Evolutionary conservation across 2,329 filamentous ascomycete species (phyloP).

Genomic region (Paraphoma chrysanthemicola): DNA sequence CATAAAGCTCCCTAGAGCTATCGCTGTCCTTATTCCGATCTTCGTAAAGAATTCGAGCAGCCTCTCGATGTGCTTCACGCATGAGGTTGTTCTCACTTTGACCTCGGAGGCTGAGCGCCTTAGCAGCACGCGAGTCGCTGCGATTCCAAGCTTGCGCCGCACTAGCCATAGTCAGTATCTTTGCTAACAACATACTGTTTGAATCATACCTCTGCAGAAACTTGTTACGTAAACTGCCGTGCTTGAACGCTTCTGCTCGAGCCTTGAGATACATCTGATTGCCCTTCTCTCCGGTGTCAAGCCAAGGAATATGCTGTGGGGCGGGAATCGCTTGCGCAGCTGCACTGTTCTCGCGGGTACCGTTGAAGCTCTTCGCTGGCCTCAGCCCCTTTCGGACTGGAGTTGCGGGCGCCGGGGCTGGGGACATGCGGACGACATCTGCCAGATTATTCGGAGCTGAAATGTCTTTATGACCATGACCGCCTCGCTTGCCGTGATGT

Average conservation of each 20-base stretch:
- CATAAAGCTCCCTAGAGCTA: conserved; percentile 77
- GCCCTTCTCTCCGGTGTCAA: conserved; percentile 88
- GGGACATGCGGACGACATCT: conserved; percentile 94
- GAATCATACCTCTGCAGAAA: conserved; percentile 81
- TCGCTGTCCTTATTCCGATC: conserved; percentile 79
- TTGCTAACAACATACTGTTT: not conserved
- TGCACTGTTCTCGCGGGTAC: conserved; percentile 76
- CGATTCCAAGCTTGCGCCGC: conserved; percentile 98
- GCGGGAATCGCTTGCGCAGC: conserved; percentile 83
- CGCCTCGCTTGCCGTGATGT: conserved; percentile 88
- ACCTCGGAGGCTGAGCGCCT: conserved; percentile 89
- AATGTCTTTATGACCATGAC: conserved; percentile 70
- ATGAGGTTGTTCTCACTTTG: conserved; percentile 97
- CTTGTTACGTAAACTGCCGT: conserved; percentile 94
- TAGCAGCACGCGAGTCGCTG: conserved; percentile 94
- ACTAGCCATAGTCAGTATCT: conserved; percentile 55
- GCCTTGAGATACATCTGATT: conserved; percentile 96
- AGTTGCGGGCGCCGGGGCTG: conserved; percentile 72
- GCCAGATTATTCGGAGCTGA: conserved; percentile 76
- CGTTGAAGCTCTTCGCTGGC: conserved; percentile 70
- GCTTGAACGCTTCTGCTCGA: conserved; percentile 94
- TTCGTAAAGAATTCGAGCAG: conserved; percentile 89
- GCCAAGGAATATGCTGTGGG: conserved; percentile 93
- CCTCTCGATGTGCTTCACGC: conserved; percentile 95
- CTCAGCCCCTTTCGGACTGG: conserved; percentile 66